Conservation (phyloP, 2,329 filamentous ascomycete genomes). For the Fusarium clavum region DNA sequence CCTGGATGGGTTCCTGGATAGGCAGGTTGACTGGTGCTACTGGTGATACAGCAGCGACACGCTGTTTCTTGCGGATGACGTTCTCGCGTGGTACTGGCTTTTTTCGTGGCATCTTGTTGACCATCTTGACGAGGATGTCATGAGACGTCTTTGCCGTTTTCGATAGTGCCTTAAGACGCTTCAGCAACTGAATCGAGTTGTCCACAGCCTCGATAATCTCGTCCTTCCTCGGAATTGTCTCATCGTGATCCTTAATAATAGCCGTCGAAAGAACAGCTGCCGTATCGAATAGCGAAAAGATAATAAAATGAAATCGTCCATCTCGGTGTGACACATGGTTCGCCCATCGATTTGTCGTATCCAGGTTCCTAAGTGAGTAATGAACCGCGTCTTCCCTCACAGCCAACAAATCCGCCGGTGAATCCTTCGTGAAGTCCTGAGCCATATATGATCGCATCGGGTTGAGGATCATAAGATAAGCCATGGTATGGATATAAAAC, state of each 20-base stretch:
- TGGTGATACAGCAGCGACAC: neutral
- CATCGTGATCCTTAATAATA: conserved; percentile 59
- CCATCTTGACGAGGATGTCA: conserved; percentile 49
- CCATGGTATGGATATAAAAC: conserved; percentile 57
- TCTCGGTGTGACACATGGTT: conserved; percentile 58
- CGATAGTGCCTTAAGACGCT: conserved; percentile 48
- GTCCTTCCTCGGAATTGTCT: conserved; percentile 53
- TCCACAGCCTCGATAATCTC: conserved; percentile 55
- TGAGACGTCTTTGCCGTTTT: conserved; percentile 52
- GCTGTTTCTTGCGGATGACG: conserved; percentile 27
- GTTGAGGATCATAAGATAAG: conserved; percentile 59
- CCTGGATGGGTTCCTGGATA: neutral
- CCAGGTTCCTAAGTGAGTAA: conserved; percentile 56
- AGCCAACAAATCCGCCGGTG: conserved; percentile 49
- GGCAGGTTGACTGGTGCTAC: neutral
- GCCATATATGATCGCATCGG: conserved; percentile 61
- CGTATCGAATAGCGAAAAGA: conserved; percentile 64
- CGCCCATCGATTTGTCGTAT: conserved; percentile 55
- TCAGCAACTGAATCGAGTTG: conserved; percentile 49
- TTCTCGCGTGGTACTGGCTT: conserved; percentile 22
- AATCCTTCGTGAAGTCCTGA: conserved; percentile 46
- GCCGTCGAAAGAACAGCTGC: conserved; percentile 62
- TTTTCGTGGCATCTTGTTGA: conserved; percentile 47
- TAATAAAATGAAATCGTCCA: conserved; percentile 62
- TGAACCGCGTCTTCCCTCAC: conserved; percentile 56